Conservation (phyloP, 163 green algal genomes). For the Chlamydomonas reinhardtii region DNA sequence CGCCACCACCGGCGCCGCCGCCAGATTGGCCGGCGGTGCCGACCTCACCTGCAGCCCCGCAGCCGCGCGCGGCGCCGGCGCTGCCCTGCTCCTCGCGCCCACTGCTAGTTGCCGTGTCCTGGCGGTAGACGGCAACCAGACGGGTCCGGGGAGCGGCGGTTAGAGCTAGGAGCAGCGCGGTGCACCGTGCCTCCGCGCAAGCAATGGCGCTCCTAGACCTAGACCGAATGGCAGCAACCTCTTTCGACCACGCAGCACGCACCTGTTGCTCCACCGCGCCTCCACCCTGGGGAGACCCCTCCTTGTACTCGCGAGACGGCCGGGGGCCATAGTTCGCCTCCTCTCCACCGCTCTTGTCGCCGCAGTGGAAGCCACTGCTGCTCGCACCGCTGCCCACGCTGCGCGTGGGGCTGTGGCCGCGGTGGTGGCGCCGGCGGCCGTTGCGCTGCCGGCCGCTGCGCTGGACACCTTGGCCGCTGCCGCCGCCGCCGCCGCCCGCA, state of each 20-base stretch:
- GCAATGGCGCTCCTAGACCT: too few species aligned
- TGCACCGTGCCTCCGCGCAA: too few species aligned
- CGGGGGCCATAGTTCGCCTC: slow-evolving; percentile 61
- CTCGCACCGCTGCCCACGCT: slow-evolving; percentile 57
- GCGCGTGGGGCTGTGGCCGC: slow-evolving; percentile 40
- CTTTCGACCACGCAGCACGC: too few species aligned
- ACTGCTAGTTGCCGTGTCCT: slow-evolving; percentile 62
- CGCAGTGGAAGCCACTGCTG: slow-evolving; percentile 61
- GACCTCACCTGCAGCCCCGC: not conserved
- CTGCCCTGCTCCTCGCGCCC: slow-evolving; percentile 13
- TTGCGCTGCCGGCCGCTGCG: not conserved
- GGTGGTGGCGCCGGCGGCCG: slow-evolving; percentile 20
- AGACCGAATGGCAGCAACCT: too few species aligned
- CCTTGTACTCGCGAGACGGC: slow-evolving; percentile 49
- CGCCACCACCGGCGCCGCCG: not conserved
- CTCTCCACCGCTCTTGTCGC: slow-evolving; percentile 56
- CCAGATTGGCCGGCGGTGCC: not conserved
- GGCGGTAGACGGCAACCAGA: slow-evolving; percentile 21
- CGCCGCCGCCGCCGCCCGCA: not conserved
- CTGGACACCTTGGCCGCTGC: not conserved
- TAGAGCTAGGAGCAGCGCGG: too few species aligned
- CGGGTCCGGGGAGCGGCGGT: too few species aligned
- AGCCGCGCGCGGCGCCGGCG: not conserved
- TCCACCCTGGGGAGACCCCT: not conserved
- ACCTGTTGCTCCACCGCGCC: not conserved